Percentiles rank a stretch among this genome's conserved stretches.
These are phyloP conservation scores for Chrysoporthe austroafricana DNA, from an alignment of 2,329 filamentous ascomycete species.

Conservation along the genomic window DNA sequence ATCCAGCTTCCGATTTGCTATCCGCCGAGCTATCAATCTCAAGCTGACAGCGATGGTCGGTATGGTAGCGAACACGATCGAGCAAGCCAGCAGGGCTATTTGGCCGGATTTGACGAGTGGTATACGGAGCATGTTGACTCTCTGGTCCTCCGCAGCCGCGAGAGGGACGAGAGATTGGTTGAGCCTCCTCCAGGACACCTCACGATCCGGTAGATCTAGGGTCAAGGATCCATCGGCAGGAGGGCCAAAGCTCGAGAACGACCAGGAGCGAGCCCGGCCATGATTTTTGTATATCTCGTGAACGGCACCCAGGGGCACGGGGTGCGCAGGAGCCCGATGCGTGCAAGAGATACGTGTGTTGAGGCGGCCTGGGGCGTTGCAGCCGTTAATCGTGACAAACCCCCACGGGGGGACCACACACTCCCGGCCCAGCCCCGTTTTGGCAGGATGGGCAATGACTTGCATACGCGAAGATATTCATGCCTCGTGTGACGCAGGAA, in stretches of 20 bases:
- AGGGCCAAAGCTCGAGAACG: constrained; percentile 2
- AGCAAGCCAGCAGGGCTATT: constrained; percentile 15
- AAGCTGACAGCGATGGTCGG: constrained; percentile 18
- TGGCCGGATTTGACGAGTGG: constrained; percentile 15
- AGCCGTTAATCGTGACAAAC: constrained; percentile 5
- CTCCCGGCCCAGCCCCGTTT: constrained; percentile 17
- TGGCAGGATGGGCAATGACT: constrained; percentile 25
- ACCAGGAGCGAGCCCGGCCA: neutral
- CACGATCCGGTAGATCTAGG: constrained; percentile 8
- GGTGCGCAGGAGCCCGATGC: neutral
- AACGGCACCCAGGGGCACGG: neutral
- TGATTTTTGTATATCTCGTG: constrained; percentile 13
- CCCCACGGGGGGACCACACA: constrained; percentile 14
- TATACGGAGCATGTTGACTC: constrained; percentile 6
- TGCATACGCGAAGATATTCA: constrained; percentile 12
- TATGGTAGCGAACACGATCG: constrained; percentile 15
- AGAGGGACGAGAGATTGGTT: neutral
- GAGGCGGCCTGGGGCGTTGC: constrained; percentile 6
- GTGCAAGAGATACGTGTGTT: neutral
- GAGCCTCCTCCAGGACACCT: constrained; percentile 1
- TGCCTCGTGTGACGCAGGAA: constrained; percentile 5
- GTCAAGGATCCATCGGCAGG: constrained; percentile 6
- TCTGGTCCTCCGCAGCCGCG: neutral
- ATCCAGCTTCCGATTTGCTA: constrained; percentile 22
- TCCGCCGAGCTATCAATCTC: constrained; percentile 13